Conservation (phyloP, 2,329 filamentous ascomycete genomes). For the Botrytis tulipae region DNA sequence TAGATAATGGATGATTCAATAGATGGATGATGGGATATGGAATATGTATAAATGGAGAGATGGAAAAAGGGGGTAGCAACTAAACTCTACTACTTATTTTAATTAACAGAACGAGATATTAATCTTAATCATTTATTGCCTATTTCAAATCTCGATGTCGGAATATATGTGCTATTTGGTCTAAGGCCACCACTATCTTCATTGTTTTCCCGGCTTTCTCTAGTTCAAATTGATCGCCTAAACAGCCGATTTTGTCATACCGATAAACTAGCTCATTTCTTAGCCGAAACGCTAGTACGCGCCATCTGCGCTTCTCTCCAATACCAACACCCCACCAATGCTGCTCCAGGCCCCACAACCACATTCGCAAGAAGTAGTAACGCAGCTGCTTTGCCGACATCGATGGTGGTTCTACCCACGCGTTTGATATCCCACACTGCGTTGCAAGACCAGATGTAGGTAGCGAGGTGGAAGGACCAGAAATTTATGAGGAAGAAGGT, state of each 20-base stretch:
- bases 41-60: background rate
- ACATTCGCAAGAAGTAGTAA: background rate
- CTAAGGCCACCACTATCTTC: background rate
- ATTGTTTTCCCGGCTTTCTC: background rate
- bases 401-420: background rate
- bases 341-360: conserved; percentile 4
- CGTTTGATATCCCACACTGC: conserved; percentile 11
- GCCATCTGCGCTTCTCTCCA: conserved; percentile 15
- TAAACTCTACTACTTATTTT: conserved; percentile 1
- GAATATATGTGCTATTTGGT: too few species aligned
- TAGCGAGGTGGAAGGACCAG: conserved; percentile 1
- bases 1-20: background rate
- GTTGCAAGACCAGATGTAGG: background rate
- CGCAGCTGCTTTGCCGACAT: conserved; percentile 6
- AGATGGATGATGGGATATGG: background rate
- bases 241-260: background rate
- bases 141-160: background rate
- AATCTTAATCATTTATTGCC: background rate
- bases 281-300: background rate
- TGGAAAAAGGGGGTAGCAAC: background rate
- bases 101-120: background rate
- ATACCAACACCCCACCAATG: conserved; percentile 15
- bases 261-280: background rate
- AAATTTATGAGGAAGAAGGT: background rate
- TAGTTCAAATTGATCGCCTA: background rate